Percentiles rank a stretch among this genome's conserved stretches.
Conservation (phyloP, 1,139 yeast species). For the Torulaspora pretoriensis region DNA sequence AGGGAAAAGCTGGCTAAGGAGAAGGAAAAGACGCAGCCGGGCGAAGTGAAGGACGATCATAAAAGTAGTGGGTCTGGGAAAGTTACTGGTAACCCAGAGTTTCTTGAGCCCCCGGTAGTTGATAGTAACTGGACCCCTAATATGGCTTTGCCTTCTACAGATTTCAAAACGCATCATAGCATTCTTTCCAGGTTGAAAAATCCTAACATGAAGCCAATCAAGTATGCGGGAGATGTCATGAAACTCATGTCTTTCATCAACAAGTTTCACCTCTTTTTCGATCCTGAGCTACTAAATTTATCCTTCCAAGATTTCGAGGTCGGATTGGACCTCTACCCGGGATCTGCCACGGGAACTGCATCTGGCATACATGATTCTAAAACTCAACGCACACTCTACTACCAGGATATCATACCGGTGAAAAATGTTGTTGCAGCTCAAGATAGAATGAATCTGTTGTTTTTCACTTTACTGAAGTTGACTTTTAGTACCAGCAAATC, state of each 20-base stretch:
- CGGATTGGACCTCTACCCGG: slow-evolving; percentile 43
- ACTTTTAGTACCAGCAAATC: slow-evolving; percentile 24
- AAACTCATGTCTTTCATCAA: slow-evolving; percentile 43
- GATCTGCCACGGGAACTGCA: slow-evolving; percentile 11
- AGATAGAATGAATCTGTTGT: slow-evolving; percentile 32
- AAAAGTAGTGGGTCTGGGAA: slow-evolving; percentile 4
- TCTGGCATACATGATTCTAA: slow-evolving; percentile 14
- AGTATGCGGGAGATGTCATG: slow-evolving; percentile 46
- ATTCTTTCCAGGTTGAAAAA: slow-evolving; percentile 31
- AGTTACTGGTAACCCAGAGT: slow-evolving; percentile 11
- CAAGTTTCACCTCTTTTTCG: slow-evolving; percentile 41
- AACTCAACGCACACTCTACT: slow-evolving; percentile 19
- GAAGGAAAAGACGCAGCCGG: slow-evolving; percentile 10
- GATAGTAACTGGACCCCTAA: slow-evolving; percentile 29
- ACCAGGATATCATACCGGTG: slow-evolving; percentile 31
- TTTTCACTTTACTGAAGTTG: slow-evolving; percentile 27
- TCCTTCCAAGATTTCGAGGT: slow-evolving; percentile 50
- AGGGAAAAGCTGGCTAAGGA: slow-evolving; percentile 14
- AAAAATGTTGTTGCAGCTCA: slow-evolving; percentile 31
- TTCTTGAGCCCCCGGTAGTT: slow-evolving; percentile 21
- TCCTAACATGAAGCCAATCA: slow-evolving; percentile 37
- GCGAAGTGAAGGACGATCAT: slow-evolving; percentile 10
- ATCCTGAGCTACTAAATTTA: slow-evolving; percentile 36
- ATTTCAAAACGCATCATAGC: slow-evolving; percentile 30
- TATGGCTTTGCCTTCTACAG: slow-evolving; percentile 26